Conservation (phyloP, 208 protist species). For the Leishmania tropica region DNA sequence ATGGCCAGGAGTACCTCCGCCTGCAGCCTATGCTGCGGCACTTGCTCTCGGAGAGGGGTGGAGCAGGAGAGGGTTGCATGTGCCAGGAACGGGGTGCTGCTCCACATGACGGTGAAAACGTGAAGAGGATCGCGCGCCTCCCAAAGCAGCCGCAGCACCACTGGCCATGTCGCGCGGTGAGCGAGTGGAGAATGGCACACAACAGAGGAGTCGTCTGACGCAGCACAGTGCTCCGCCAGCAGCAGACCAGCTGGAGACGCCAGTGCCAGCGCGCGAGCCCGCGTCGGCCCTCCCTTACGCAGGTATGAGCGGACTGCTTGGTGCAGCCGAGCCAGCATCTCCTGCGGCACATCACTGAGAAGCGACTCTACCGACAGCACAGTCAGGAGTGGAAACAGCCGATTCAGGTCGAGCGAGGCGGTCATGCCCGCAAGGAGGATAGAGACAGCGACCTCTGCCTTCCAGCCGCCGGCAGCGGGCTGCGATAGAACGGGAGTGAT, state of each 20-base stretch:
- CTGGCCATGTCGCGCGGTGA: conserved; percentile 7
- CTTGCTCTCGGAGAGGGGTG: neutral
- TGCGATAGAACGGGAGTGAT: neutral
- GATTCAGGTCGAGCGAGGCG: conserved; percentile 5
- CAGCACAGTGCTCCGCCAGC: conserved; percentile 13
- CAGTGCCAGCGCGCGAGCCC: conserved; percentile 13
- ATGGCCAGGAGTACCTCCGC: conserved; percentile 9
- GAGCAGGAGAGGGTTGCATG: neutral
- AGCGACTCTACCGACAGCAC: conserved; percentile 16
- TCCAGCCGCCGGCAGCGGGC: neutral
- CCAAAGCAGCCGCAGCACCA: conserved; percentile 13
- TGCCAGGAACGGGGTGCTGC: neutral
- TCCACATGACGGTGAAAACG: conserved; percentile 5
- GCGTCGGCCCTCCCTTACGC: neutral
- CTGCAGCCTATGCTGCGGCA: conserved; percentile 8
- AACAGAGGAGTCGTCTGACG: neutral
- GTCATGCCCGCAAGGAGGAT: conserved; percentile 18
- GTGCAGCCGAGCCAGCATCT: conserved; percentile 7
- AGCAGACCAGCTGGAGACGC: conserved; percentile 12
- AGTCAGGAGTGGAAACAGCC: neutral
- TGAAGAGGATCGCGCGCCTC: conserved; percentile 1
- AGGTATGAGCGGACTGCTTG: conserved; percentile 14
- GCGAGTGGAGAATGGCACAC: neutral
- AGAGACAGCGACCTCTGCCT: conserved; percentile 15
- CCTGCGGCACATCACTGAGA: conserved; percentile 4